phyloP scores from a whole-genome alignment of 345 rosid genomes.

The Raphanus sativus region DNA sequence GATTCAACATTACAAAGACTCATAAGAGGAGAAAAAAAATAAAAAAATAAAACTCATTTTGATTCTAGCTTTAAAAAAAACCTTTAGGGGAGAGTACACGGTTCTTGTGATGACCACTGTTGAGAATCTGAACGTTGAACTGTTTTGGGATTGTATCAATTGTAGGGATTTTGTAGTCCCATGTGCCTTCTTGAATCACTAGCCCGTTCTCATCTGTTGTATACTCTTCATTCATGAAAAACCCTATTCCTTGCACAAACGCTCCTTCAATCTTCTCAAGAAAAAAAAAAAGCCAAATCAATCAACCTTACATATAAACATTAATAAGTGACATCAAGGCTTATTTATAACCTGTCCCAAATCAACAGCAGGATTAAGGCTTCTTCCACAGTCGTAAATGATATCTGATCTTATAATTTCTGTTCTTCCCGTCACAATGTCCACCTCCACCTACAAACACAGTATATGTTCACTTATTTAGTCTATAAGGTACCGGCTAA shows the following conservation, averaged over 20 bases:
- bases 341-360: slow-evolving; percentile 77
- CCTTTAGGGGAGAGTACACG: slow-evolving; percentile 93
- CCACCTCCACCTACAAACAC: slow-evolving; percentile 73
- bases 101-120: slow-evolving; percentile 71
- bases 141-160: slow-evolving; percentile 77
- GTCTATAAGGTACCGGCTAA: neutral
- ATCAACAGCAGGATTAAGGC: slow-evolving; percentile 91
- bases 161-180: slow-evolving; percentile 89
- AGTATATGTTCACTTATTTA: neutral
- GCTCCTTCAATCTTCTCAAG: slow-evolving; percentile 82
- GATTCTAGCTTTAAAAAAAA: neutral
- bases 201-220: slow-evolving; percentile 68
- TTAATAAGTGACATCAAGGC: neutral
- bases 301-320: neutral
- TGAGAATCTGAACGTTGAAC: slow-evolving; percentile 74
- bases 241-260: slow-evolving; percentile 88
- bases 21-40: neutral
- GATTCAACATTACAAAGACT: neutral
- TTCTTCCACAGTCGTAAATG: slow-evolving; percentile 41
- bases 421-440: slow-evolving; percentile 79
- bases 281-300: neutral
- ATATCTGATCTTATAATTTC: slow-evolving; percentile 40
- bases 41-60: neutral
- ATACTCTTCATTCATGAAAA: slow-evolving; percentile 90
- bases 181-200: slow-evolving; percentile 65